Evolutionary conservation across 106 monocot species (phyloP).

Genomic region (Apostasia ramifera): DNA sequence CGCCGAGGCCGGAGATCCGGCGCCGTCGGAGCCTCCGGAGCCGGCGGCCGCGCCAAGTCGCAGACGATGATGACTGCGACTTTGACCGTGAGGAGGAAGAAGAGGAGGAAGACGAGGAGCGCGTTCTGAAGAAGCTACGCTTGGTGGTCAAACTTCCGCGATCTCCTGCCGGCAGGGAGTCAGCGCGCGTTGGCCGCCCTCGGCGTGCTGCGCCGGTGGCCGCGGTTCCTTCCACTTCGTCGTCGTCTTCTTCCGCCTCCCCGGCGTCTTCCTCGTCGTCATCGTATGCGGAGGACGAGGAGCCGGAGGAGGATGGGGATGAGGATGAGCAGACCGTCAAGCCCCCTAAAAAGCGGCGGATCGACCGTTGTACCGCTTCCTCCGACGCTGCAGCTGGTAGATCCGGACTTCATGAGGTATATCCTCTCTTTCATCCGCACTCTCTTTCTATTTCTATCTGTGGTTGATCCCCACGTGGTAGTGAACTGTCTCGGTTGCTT

Average conservation of each 20-base stretch:
- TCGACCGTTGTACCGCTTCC: not conserved
- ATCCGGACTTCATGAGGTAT: constrained; percentile 31
- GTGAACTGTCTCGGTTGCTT: not conserved
- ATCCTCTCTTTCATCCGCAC: not conserved
- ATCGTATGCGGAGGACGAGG: constrained; percentile 3
- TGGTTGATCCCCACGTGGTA: constrained; percentile 4
- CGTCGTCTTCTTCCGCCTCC: not conserved
- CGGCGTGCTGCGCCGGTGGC: not conserved
- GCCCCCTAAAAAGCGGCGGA: constrained; percentile 28
- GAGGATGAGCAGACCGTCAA: constrained; percentile 19
- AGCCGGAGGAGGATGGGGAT: not conserved
- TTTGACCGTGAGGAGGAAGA: constrained; percentile 6
- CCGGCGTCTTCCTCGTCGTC: constrained; percentile 10
- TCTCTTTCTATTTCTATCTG: not conserved
- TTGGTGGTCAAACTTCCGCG: constrained; percentile 22
- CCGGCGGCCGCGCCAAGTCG: constrained; percentile 4
- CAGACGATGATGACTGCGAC: constrained; percentile 3
- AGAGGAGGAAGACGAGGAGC: constrained; percentile 1
- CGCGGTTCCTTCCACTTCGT: not conserved
- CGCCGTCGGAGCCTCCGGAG: constrained; percentile 16
- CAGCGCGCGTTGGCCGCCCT: not conserved
- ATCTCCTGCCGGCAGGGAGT: not conserved
- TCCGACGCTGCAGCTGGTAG: not conserved
- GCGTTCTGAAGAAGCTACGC: constrained; percentile 18
- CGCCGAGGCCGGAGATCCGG: constrained; percentile 1